phyloP scores from a whole-genome alignment of 208 protist genomes.

The Crithidia fasciculata region DNA sequence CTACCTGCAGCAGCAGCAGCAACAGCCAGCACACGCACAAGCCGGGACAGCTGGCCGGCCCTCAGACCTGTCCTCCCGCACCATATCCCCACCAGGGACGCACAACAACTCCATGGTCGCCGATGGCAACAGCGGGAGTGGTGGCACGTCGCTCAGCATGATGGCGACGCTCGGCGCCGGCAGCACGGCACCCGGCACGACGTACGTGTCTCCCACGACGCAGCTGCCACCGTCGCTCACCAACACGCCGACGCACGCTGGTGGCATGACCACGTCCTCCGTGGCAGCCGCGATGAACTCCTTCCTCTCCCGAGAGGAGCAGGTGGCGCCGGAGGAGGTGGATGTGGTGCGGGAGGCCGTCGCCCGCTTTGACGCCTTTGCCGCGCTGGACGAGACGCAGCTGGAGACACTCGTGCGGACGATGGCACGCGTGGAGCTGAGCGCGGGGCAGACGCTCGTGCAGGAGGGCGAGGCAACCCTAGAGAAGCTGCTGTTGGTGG shows the following conservation, averaged over 20 bases:
- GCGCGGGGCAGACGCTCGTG: slow-evolving; percentile 46
- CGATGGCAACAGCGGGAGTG: background rate
- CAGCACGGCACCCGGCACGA: background rate
- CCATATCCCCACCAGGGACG: slow-evolving; percentile 7
- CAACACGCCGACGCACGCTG: background rate
- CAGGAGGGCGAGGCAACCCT: slow-evolving; percentile 43
- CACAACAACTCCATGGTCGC: slow-evolving; percentile 9
- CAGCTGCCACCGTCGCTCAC: slow-evolving; percentile 13
- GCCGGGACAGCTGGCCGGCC: no score
- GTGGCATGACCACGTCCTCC: slow-evolving; percentile 14
- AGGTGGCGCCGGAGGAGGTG: slow-evolving; percentile 52
- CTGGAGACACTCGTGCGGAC: slow-evolving; percentile 60
- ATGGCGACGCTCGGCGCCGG: background rate
- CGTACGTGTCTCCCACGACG: slow-evolving; percentile 9
- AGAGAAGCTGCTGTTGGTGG: slow-evolving; percentile 56
- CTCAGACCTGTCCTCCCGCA: slow-evolving; percentile 11
- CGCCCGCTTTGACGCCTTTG: slow-evolving; percentile 59
- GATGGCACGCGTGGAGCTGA: slow-evolving; percentile 50
- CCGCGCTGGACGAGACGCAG: slow-evolving; percentile 62
- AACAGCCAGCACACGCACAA: no score
- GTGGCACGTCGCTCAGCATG: background rate
- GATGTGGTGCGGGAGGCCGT: slow-evolving; percentile 52
- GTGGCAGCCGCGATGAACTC: slow-evolving; percentile 40
- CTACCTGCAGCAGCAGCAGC: background rate
- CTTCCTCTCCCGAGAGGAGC: slow-evolving; percentile 32